A percentile compares a stretch with the other conserved stretches of the same genome.
phyloP scores from a whole-genome alignment of 257 asterid genomes.

The Penstemon newberryi region DNA sequence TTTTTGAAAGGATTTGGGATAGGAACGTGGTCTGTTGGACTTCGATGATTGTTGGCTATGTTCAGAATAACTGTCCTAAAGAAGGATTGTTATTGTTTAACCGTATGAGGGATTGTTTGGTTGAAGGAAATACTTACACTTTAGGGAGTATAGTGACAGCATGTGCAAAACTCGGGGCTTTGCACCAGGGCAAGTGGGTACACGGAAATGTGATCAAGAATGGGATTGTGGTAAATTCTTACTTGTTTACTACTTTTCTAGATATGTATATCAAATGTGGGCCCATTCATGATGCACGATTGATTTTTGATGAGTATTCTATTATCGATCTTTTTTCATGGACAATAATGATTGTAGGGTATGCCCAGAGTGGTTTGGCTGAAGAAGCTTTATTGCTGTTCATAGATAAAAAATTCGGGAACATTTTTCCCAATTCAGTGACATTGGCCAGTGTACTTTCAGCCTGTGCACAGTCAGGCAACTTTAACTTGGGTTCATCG shows the following conservation, averaged over 20 bases:
- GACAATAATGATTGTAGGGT: constrained; percentile 62
- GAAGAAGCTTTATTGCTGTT: constrained; percentile 53
- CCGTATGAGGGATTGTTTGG: constrained; percentile 59
- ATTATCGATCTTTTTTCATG: constrained; percentile 51
- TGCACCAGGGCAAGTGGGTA: constrained; percentile 67
- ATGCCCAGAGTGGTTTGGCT: constrained; percentile 49
- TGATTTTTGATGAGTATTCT: constrained; percentile 42
- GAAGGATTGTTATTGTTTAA: constrained; percentile 53
- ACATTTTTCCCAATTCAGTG: constrained; percentile 45
- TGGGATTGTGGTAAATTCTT: constrained; percentile 37
- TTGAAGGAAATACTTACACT: constrained; percentile 53
- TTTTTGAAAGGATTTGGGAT: constrained; percentile 46
- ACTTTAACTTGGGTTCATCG: constrained; percentile 43
- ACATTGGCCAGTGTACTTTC: constrained; percentile 53
- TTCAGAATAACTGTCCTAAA: constrained; percentile 49
- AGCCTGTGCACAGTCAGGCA: constrained; percentile 53
- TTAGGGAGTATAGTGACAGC: constrained; percentile 54
- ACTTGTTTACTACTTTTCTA: constrained; percentile 47
- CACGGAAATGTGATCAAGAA: constrained; percentile 60
- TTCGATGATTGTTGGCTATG: constrained; percentile 69
- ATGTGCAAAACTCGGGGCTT: constrained; percentile 51
- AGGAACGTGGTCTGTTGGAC: constrained; percentile 75
- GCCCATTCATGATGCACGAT: constrained; percentile 49
- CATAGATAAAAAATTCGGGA: constrained; percentile 45
- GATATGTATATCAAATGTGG: constrained; percentile 64